phyloP scores from a whole-genome alignment of 2,329 filamentous ascomycete species.

The Teratosphaeria zuluensis region DNA sequence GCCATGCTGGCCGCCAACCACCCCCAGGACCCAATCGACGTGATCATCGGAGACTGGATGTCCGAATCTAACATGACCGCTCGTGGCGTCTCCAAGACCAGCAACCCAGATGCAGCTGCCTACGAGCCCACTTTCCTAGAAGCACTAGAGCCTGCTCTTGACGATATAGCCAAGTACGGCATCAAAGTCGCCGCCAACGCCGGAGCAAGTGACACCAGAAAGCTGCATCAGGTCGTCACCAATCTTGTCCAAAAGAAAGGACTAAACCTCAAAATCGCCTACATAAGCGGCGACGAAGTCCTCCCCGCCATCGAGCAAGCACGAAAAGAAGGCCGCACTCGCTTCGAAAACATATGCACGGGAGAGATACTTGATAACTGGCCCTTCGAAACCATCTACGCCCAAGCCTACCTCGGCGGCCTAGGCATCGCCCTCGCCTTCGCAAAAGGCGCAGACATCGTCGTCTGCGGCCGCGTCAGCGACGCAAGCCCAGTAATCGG shows the following conservation, averaged over 20 bases:
- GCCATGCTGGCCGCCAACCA: constrained; percentile 19
- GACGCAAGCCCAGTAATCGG: constrained; percentile 37
- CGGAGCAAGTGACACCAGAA: constrained; percentile 46
- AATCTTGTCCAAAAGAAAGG: constrained; percentile 25
- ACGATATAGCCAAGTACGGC: constrained; percentile 36
- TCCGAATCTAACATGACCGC: constrained; percentile 28
- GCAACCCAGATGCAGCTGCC: constrained; percentile 25
- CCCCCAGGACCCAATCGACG: constrained; percentile 36
- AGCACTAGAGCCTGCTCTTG: constrained; percentile 36
- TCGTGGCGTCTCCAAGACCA: constrained; percentile 13
- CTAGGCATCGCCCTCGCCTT: constrained; percentile 34
- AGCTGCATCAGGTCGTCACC: constrained; percentile 38
- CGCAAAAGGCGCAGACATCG: constrained; percentile 33
- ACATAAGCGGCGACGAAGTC: constrained; percentile 37
- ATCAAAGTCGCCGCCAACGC: constrained; percentile 51
- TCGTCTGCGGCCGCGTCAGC: constrained; percentile 35
- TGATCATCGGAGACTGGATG: constrained; percentile 47
- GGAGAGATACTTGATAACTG: constrained; percentile 28
- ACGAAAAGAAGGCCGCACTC: constrained; percentile 17
- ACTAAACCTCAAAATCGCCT: constrained; percentile 38
- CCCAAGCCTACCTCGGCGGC: constrained; percentile 35
- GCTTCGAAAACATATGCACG: constrained; percentile 29
- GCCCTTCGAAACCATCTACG: constrained; percentile 23
- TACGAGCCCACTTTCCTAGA: constrained; percentile 46
- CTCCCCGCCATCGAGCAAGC: constrained; percentile 23